Evolutionary conservation across 2,329 filamentous ascomycete species (phyloP), one percentile per base, ranked within the genome.

Genomic region (Fusarium mangiferae): DNA sequence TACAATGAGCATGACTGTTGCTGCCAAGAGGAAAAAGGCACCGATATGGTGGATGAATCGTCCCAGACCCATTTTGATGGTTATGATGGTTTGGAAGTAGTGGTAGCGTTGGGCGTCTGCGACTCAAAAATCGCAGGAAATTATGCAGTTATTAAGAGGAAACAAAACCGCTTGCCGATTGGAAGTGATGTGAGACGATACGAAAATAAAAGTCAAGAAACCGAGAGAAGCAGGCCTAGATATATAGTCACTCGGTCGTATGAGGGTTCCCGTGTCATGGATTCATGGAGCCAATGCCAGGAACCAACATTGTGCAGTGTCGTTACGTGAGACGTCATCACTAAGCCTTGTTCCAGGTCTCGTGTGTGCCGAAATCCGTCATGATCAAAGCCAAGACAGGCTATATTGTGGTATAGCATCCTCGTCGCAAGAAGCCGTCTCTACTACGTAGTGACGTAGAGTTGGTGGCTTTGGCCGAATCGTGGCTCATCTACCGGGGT

Each of bases 11-110:
- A 92, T 84, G 59, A 90, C 82, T 51, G 86, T 84, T 48, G 89
- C 84, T 41, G 83, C 81, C 64, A 92, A 84, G 55, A 92, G 84
- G 75, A 91, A 80, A 73, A 89, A 86, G 35, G 88, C 87, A 80
- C 89, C 90, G 61, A 90, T 80, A 78, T 90, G 86, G 80, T 90
- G 88, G 72, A 90, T 81, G 74, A 87, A 84, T 66, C 82, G 83
- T 64, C 85, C 86, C 72, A 84, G 71, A 61, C 84, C 86, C 87
- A 88, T 88, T 63, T 58, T 83, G 79, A 74, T 66, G 20, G 45
- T 20, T 48, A 24, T 26, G 41, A 35, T 67, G 36, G 55, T 70
- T 38, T 33, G 26, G 20, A 51, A 51, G 66, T 36, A 38, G 35
- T 55, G 45, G 20, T 59, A 35, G 33, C 54, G 4, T 46, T 41